Conservation (phyloP, 345 rosid genomes). For the Eucalyptus microcorys region DNA sequence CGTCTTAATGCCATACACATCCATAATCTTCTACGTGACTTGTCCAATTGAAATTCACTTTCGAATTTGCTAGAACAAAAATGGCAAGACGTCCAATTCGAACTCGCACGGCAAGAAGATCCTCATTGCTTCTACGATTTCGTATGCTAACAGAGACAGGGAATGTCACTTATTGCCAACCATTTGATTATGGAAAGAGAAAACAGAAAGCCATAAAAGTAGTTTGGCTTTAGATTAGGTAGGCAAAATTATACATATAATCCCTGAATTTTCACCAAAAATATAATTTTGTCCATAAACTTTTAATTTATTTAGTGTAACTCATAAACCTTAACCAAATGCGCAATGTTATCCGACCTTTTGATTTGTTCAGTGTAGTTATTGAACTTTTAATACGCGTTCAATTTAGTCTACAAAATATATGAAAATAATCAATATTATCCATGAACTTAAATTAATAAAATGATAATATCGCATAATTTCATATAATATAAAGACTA, state of each 20-base stretch:
- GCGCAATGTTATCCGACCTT: fast-evolving
- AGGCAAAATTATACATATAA: background rate
- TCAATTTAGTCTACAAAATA: fast-evolving
- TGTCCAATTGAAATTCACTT: background rate
- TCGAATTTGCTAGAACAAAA: background rate
- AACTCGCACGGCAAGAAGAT: background rate
- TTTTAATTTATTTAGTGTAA: fast-evolving
- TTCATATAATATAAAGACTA: background rate
- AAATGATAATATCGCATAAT: background rate
- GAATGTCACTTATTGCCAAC: background rate
- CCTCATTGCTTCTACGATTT: background rate
- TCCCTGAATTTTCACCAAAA: background rate
- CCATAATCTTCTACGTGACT: background rate
- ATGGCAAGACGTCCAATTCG: background rate
- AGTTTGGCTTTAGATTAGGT: background rate
- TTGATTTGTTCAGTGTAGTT: fast-evolving
- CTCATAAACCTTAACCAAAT: no score
- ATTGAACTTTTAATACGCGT: fast-evolving
- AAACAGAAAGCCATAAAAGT: background rate
- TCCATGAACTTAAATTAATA: background rate
- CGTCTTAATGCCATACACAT: background rate
- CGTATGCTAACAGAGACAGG: background rate
- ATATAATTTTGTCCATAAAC: fast-evolving
- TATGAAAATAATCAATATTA: background rate
- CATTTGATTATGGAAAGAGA: background rate